Evolutionary conservation across 768 basidiomycete species (phyloP).

Genomic region (button mushroom (Agaricus bisporus)): DNA sequence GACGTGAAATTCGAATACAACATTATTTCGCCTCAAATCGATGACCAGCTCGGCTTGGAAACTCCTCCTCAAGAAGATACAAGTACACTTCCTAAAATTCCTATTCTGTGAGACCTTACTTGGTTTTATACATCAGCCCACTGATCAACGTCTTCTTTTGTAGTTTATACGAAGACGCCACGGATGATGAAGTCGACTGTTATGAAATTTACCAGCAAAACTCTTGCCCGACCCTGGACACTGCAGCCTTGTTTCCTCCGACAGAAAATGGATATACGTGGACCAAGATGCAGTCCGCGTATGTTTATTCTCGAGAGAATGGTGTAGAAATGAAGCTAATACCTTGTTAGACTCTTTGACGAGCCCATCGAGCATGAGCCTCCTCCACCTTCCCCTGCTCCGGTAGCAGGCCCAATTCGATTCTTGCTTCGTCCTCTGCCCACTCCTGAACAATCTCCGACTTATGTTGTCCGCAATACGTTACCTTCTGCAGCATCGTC

Average conservation of each 20-base stretch:
- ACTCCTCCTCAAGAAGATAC: neutral
- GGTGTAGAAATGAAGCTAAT: neutral
- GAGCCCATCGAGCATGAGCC: slow-evolving; percentile 31
- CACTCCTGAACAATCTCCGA: slow-evolving; percentile 40
- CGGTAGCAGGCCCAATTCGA: slow-evolving; percentile 36
- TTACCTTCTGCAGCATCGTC: slow-evolving; percentile 12
- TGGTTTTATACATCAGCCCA: neutral
- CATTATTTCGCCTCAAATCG: slow-evolving; percentile 42
- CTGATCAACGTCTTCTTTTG: too few species aligned
- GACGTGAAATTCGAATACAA: slow-evolving; percentile 36
- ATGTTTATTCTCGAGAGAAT: neutral
- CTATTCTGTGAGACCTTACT: slow-evolving; percentile 1
- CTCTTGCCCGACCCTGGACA: neutral
- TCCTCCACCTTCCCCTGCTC: slow-evolving; percentile 21
- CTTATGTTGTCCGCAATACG: slow-evolving; percentile 18
- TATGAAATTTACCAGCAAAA: neutral
- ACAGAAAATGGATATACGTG: neutral
- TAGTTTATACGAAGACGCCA: slow-evolving; percentile 5
- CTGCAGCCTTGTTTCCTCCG: neutral
- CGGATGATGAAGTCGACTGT: neutral
- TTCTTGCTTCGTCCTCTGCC: slow-evolving; percentile 47
- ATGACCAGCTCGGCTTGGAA: neutral
- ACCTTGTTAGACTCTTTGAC: slow-evolving; percentile 39
- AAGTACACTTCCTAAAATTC: neutral
- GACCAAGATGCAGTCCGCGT: neutral